These are phyloP conservation scores for Alloteropsis semialata DNA, from an alignment of 176 grass and related monocot genomes.

Conservation along the genomic window DNA sequence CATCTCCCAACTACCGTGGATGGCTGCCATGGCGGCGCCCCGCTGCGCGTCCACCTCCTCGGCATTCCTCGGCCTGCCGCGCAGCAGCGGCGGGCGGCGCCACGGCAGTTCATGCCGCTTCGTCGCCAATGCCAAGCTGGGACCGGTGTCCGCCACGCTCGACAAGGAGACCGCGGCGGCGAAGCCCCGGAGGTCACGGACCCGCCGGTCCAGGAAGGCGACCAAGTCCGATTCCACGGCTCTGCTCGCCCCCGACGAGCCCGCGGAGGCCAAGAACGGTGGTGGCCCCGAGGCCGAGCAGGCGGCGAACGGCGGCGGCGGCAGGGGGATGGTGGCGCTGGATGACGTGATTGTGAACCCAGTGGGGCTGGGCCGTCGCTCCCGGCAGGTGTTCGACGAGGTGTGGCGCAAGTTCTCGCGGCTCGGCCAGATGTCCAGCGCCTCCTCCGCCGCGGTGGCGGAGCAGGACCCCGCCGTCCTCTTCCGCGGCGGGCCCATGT, in stretches of 20 bases:
- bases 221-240: slow-evolving; percentile 28
- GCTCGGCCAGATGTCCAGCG: slow-evolving; percentile 88
- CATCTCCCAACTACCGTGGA: neutral
- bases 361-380: slow-evolving; percentile 80
- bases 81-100: neutral
- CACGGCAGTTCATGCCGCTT: neutral
- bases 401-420: slow-evolving; percentile 99
- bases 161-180: slow-evolving; percentile 17
- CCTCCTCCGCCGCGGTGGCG: slow-evolving; percentile 41
- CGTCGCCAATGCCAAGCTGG: neutral
- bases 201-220: slow-evolving; percentile 32
- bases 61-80: neutral
- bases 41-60: slow-evolving; percentile 19
- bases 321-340: slow-evolving; percentile 32
- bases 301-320: neutral
- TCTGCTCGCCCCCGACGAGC: slow-evolving; percentile 11
- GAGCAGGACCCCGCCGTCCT: slow-evolving; percentile 64
- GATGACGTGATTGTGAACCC: slow-evolving; percentile 88
- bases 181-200: slow-evolving; percentile 22
- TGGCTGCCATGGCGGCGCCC: slow-evolving; percentile 20
- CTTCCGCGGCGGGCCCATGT: slow-evolving; percentile 78
- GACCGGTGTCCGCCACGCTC: neutral
- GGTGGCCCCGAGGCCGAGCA: neutral
- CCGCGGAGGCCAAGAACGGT: neutral
- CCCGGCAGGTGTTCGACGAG: slow-evolving; percentile 93